Evolutionary conservation across 1,139 yeast species (phyloP).

Genomic region (Candida dubliniensis): DNA sequence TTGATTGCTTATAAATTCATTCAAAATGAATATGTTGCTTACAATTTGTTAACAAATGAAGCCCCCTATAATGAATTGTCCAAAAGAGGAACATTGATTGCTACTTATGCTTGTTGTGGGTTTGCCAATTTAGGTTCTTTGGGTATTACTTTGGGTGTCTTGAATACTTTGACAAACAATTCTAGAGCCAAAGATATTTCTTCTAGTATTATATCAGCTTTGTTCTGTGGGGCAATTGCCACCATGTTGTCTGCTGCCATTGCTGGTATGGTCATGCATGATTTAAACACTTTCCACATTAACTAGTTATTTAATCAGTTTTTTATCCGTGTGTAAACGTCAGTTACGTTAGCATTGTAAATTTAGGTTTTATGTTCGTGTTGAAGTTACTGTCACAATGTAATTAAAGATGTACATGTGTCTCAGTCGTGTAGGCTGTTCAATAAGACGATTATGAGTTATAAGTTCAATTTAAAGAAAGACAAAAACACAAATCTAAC

Average conservation of each 20-base stretch:
- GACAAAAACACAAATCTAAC: too few species aligned
- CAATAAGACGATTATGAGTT: too few species aligned
- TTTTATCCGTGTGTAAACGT: neutral
- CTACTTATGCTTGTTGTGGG: conserved; percentile 67
- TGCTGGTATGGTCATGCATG: conserved; percentile 68
- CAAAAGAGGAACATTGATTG: conserved; percentile 55
- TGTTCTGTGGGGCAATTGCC: conserved; percentile 55
- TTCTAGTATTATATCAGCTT: conserved; percentile 48
- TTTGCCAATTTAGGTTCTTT: conserved; percentile 65
- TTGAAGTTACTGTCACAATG: too few species aligned
- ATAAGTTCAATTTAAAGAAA: too few species aligned
- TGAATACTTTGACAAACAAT: conserved; percentile 57
- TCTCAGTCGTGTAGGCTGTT: too few species aligned
- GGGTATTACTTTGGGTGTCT: conserved; percentile 65
- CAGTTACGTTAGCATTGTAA: too few species aligned
- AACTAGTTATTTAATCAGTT: conserved; percentile 3
- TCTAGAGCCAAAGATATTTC: conserved; percentile 53
- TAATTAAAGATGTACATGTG: too few species aligned
- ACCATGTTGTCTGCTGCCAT: conserved; percentile 63
- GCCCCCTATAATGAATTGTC: conserved; percentile 52
- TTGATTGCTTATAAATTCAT: conserved; percentile 60
- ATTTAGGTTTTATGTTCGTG: too few species aligned
- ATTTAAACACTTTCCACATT: conserved; percentile 28
- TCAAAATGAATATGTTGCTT: conserved; percentile 67
- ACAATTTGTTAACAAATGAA: conserved; percentile 40